These are phyloP conservation scores for Penicillium longicatenatum DNA, from an alignment of 495 filamentous ascomycete genomes.

Conservation along the genomic window DNA sequence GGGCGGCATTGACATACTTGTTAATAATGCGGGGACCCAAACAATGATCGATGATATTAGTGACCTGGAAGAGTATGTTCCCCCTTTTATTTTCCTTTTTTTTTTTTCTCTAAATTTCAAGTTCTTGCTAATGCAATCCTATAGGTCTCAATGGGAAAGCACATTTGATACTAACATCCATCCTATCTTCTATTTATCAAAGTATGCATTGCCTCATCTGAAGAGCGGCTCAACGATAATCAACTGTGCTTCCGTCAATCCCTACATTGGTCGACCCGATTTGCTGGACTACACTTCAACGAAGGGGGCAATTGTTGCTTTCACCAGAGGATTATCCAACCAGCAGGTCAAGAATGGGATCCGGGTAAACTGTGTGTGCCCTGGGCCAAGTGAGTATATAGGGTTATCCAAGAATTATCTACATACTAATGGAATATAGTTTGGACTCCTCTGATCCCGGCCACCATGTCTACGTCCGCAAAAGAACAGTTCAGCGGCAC, in stretches of 20 bases:
- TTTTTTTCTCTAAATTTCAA: slow-evolving; percentile 20
- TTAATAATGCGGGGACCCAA: slow-evolving; percentile 81
- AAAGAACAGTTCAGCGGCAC: slow-evolving; percentile 12
- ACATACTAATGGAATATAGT: background rate
- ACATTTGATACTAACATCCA: slow-evolving; percentile 61
- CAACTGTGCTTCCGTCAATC: slow-evolving; percentile 35
- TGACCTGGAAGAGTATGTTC: slow-evolving; percentile 65
- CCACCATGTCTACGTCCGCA: slow-evolving; percentile 1
- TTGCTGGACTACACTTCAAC: slow-evolving; percentile 62
- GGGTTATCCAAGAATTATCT: background rate
- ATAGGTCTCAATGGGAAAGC: slow-evolving; percentile 44
- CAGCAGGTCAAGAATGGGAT: slow-evolving; percentile 61
- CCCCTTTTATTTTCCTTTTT: no score
- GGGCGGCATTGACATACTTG: slow-evolving; percentile 72
- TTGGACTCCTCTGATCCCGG: slow-evolving; percentile 9
- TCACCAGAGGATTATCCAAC: slow-evolving; percentile 58
- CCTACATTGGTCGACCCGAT: slow-evolving; percentile 52
- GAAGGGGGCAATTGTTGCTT: slow-evolving; percentile 63
- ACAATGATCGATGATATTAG: slow-evolving; percentile 72
- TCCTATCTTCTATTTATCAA: slow-evolving; percentile 50
- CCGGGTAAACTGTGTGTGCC: slow-evolving; percentile 57
- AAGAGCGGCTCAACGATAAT: slow-evolving; percentile 50
- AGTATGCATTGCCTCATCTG: slow-evolving; percentile 7
- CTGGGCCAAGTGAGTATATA: slow-evolving; percentile 40
- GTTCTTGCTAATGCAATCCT: slow-evolving; percentile 33